Base-by-base conservation (phyloP, 2,329 filamentous ascomycete genomes). In the Tolypocladium sp. region DNA sequence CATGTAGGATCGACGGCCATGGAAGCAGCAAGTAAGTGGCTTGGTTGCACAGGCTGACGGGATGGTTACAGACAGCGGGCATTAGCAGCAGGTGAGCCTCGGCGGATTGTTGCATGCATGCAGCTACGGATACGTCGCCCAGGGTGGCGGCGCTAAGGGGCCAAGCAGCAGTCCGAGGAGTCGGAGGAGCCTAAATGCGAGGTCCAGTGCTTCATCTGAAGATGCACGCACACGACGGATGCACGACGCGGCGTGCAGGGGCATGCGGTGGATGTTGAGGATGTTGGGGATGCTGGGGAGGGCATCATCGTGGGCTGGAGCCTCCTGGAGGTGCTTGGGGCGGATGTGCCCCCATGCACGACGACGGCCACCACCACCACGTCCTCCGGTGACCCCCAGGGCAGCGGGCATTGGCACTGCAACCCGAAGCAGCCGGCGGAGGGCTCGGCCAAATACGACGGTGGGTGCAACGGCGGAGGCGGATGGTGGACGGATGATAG, bases 51-150 rank as follows among this genome's bases (percentile, higher is more conserved):
- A 42, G 27, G 38, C 38, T 22, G 54, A 44, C 40, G 40, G 54
- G 25, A 42, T 42, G 37, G 54, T 56, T 56, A 42, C 54, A 35
- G 40, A 15, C n/a, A 38, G 37, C 38, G 17, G 53, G 8, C 17
- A 33, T 35, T 2, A 30, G 15, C 46, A 51, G 27, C 27, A 52
- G 49, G 20, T 33, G 35, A 56, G 38, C 37, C 35, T 27, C 22
- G 53, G 54, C 54, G 54, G 54, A 56, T 42, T n/a, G 54, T 42
- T 56, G 54, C 54, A 56, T 56, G 54, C 38, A 30, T 27, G 54
- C 37, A 33, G 17, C 49, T n/a, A 52, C 17, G 30, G 20, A 35
- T 49, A 49, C 46, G 49, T 52, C 49, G 49, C 9, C 10, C 5
- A n/a, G 4, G 3, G 30, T 12, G 30, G 27, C 7, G 4, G 27